phyloP scores from a whole-genome alignment of 2,329 filamentous ascomycete genomes.

The Claviceps spartinae region DNA sequence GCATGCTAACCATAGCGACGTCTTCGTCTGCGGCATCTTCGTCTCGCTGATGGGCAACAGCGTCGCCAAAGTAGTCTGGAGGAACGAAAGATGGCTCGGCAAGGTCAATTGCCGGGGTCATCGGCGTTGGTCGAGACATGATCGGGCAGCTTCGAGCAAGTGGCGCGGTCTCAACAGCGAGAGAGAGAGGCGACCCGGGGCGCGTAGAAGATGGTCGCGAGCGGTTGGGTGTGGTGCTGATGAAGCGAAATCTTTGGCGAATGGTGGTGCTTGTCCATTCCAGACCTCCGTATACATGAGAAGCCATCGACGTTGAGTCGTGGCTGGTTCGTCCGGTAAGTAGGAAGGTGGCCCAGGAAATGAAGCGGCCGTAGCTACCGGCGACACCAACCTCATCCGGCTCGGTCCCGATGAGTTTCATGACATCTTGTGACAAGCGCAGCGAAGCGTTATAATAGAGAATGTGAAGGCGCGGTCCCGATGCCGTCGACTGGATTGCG shows the following conservation, averaged over 20 bases:
- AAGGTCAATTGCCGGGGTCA: conserved; percentile 19
- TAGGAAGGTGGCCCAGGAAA: conserved; percentile 50
- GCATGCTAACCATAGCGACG: background rate
- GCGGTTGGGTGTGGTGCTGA: conserved; percentile 40
- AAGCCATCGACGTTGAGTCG: conserved; percentile 35
- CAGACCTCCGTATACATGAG: conserved; percentile 48
- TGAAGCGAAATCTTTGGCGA: conserved; percentile 52
- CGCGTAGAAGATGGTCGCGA: conserved; percentile 14
- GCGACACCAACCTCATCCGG: conserved; percentile 27
- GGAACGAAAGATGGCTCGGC: conserved; percentile 10
- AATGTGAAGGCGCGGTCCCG: conserved; percentile 40
- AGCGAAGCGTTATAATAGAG: conserved; percentile 58
- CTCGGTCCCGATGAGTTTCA: conserved; percentile 42
- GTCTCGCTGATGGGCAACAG: conserved; percentile 5
- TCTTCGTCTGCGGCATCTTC: conserved; percentile 4
- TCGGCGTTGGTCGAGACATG: conserved; percentile 20
- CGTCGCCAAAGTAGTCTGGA: conserved; percentile 31
- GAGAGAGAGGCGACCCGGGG: conserved; percentile 25
- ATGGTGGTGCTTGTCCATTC: conserved; percentile 60
- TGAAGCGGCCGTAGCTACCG: conserved; percentile 48
- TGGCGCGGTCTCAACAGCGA: conserved; percentile 22
- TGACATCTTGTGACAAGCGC: conserved; percentile 39
- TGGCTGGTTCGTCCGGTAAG: conserved; percentile 37
- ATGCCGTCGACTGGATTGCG: conserved; percentile 34
- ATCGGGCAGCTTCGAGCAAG: conserved; percentile 4